These are phyloP conservation scores for Aspergillus pseudoglaucus DNA, from an alignment of 2,329 filamentous ascomycete genomes.

Conservation along the genomic window DNA sequence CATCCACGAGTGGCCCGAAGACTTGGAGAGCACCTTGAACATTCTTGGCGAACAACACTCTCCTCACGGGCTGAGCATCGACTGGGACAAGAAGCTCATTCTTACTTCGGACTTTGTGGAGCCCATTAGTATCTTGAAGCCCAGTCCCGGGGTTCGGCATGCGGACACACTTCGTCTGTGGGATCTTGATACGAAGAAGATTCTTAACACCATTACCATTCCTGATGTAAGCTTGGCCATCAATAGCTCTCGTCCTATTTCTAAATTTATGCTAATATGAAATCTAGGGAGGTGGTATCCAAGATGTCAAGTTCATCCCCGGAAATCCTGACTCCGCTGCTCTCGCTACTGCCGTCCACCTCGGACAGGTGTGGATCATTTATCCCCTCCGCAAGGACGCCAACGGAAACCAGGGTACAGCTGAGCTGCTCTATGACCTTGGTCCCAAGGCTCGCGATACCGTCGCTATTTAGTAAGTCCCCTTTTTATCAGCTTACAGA, in stretches of 20 bases:
- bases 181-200: slow-evolving; percentile 48
- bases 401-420: slow-evolving; percentile 52
- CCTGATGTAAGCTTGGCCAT: slow-evolving; percentile 40
- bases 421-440: slow-evolving; percentile 54
- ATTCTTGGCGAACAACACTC: slow-evolving; percentile 55
- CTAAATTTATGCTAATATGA: not conserved
- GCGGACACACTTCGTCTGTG: slow-evolving; percentile 56
- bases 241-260: not conserved
- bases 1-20: slow-evolving; percentile 57
- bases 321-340: slow-evolving; percentile 53
- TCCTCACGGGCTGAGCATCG: slow-evolving; percentile 55
- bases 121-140: slow-evolving; percentile 56
- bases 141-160: slow-evolving; percentile 47
- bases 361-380: slow-evolving; percentile 59
- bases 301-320: slow-evolving; percentile 61
- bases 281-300: slow-evolving; percentile 50
- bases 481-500: not conserved
- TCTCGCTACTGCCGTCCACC: slow-evolving; percentile 54
- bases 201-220: slow-evolving; percentile 56
- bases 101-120: slow-evolving; percentile 59
- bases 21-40: slow-evolving; percentile 49
- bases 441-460: slow-evolving; percentile 51
- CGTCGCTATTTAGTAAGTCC: slow-evolving; percentile 49
- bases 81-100: slow-evolving; percentile 53
- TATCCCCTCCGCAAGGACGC: slow-evolving; percentile 54